phyloP scores from a whole-genome alignment of 176 grass and related monocot genomes.

The Zoysia japonica region DNA sequence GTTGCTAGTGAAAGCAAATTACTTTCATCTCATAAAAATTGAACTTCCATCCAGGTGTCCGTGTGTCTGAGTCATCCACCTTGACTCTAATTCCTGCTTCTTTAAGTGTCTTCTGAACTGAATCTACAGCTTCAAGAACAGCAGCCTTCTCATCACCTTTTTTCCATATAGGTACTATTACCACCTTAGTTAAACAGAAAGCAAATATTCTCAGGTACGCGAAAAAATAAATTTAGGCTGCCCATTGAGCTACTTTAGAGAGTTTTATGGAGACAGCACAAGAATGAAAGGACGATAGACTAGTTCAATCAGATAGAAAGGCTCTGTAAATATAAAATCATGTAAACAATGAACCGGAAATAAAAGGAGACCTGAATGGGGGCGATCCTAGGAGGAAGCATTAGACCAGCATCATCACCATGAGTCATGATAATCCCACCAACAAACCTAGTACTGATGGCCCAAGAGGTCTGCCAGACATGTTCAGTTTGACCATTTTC shows the following conservation, averaged over 20 bases:
- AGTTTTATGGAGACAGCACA: slow-evolving; percentile 12
- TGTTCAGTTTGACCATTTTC: slow-evolving; percentile 92
- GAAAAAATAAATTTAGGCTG: slow-evolving; percentile 8
- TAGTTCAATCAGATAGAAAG: slow-evolving; percentile 21
- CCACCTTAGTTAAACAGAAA: slow-evolving; percentile 54
- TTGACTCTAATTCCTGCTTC: slow-evolving; percentile 86
- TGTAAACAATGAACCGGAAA: slow-evolving; percentile 13
- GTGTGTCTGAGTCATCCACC: slow-evolving; percentile 82
- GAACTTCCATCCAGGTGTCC: slow-evolving; percentile 90
- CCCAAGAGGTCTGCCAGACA: slow-evolving; percentile 98
- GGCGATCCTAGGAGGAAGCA: slow-evolving; percentile 95
- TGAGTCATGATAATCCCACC: slow-evolving; percentile 98
- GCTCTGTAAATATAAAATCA: slow-evolving; percentile 21
- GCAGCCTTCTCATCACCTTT: slow-evolving; percentile 67
- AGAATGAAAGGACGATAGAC: slow-evolving; percentile 9
- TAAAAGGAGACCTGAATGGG: slow-evolving; percentile 72
- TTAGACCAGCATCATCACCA: slow-evolving; percentile 91
- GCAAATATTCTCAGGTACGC: neutral
- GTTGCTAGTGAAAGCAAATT: slow-evolving; percentile 33
- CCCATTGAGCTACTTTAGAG: neutral
- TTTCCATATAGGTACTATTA: slow-evolving; percentile 99
- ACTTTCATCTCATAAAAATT: slow-evolving; percentile 99
- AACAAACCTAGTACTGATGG: slow-evolving; percentile 93
- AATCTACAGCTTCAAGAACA: slow-evolving; percentile 78
- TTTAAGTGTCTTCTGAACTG: slow-evolving; percentile 66